Evolutionary conservation across 1,284 basidiomycete genomes (phyloP), one percentile per base, ranked within the genome.

Genomic region (Uromyces viciae-fabae): DNA sequence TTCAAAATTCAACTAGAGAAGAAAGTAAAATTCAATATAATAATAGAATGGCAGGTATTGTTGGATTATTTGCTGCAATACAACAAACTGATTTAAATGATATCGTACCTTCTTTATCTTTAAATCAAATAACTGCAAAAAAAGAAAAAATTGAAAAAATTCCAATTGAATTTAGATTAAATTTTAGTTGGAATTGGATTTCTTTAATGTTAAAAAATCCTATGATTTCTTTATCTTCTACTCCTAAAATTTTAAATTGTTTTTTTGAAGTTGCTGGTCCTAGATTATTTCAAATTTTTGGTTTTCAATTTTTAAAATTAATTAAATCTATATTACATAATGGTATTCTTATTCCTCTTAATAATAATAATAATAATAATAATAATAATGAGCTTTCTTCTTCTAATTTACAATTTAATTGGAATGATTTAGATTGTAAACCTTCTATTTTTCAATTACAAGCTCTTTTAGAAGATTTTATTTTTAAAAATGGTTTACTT

Each of bases 1-100:
- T 86, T 17, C 82, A 82, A 46, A 82, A 83, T 33, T 82, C 85
- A 15, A 84, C 83, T 0, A 68, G 84, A 77, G 85, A 85, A 74
- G 90, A 95, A 86, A 87, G 88, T 0, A 85, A 87, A 22, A 87
- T 89, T 22, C 92, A 94, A 74, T 93, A 94, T 85, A 89, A 89
- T 31, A 88, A 88, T 62, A 90, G 96, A n/a, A 89, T 97, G 83
- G 87, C 90, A 38, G 94, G 94, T 7, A 90, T 95, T 66, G 89
- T 94, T 88, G 90, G 94, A 14, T 90, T 99, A 31, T 99, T 97
- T 88, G 94, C 94, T 85, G 89, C 91, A 9, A 90, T 97, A 79
- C 86, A 95, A 54, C 89, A 88, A 82, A 87, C 87, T 14, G 86
- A 87, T 43, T 76, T 86, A 72, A 81, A 82, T 8, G 81, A 85